Evolutionary conservation across 2,329 filamentous ascomycete genomes (phyloP), one percentile per base, ranked within the genome.

Genomic region (Tolypocladium amazonense): DNA sequence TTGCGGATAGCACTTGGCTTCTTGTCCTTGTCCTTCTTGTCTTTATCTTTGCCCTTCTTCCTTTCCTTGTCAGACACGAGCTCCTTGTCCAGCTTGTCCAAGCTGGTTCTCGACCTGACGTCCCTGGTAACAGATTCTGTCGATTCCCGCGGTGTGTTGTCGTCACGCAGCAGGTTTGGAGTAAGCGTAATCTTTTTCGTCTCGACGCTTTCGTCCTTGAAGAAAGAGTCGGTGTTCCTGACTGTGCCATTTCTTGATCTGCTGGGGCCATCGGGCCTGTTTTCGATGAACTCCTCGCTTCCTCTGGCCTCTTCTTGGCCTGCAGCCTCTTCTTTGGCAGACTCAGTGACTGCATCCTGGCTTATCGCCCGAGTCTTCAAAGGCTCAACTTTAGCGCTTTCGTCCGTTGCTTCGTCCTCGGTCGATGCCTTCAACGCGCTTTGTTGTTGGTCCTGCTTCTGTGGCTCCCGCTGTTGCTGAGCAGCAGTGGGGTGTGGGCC

Each of bases 171-270:
- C 58, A 99, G 76, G 66, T 96, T 96, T 1, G 94, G 94, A 4
- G 94, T 99, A 53, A 99, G 82, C 0, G 92, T 96, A 65, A 99
- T 97, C 77, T 97, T 97, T 74, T 95, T 92, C 3, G 94, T 97
- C 73, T 97, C 94, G 43, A 91, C 88, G 38, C 85, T 91, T 69
- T 99, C 93, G 69, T 97, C 94, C 73, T 92, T 96, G 80, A 97
- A 97, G 79, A 97, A 97, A 1, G 93, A 96, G 74, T 97, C 93
- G 5, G 91, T 93, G 70, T 95, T 95, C 64, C 93, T 85, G 53
- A 96, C 83, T 27, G 89, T 93, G 50, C 92, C 92, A 66, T 96
- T 95, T 64, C 88, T 85, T 41, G 90, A 92, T 70, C 88, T 84
- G 70, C 80, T 81, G 1, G 77, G 75, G 1, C 76, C 76, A 50